Base-by-base conservation (phyloP, 1,284 basidiomycete species). In the Tilletiaria anomala region DNA sequence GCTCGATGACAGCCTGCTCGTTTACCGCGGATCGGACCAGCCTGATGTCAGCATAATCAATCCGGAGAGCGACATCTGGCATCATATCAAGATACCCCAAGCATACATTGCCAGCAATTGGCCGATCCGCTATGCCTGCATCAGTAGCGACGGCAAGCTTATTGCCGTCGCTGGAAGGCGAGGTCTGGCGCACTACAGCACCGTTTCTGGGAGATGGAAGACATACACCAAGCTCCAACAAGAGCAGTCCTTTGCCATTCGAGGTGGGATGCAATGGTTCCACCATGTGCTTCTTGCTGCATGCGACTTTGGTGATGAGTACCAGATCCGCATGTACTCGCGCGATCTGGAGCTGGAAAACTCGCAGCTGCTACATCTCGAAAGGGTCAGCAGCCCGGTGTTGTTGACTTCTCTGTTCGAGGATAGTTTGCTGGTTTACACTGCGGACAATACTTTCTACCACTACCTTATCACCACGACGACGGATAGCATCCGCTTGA, bases 1-100 rank as follows among this genome's bases (percentile, higher is more conserved):
- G 68, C 78, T 91, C 75, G 88, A 96, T 59, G 88, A 96, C 61
- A 77, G 85, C 31, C 81, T 87, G 1, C 74, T 94, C 3, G 79
- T 97, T n/a, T 97, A 96, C 65, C 78, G 93, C 45, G 91, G 93
- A 2, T 83, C 86, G 16, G 91, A 97, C 68, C 88, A 94, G 68
- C 88, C 87, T 6, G 91, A 97, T 61, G 83, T 93, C 79, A 89
- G 86, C 60, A 80, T 97, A 37, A 94, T 97, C 65, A 94, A 94
- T 61, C 91, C 91, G n/a, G 89, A 94, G 61, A 86, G 85, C 3
- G 91, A 96, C 58, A 87, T 94, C 6, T 94, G 89, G 87, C 86
- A 94, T 56, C 82, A 86, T 69, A 82, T 94, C 53, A 48, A 83
- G 79, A 78, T 97, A n/a, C 93, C 93, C 0, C 78, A 82, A 56